Conservation (phyloP, 345 rosid species). For the Lepidium africanum region DNA sequence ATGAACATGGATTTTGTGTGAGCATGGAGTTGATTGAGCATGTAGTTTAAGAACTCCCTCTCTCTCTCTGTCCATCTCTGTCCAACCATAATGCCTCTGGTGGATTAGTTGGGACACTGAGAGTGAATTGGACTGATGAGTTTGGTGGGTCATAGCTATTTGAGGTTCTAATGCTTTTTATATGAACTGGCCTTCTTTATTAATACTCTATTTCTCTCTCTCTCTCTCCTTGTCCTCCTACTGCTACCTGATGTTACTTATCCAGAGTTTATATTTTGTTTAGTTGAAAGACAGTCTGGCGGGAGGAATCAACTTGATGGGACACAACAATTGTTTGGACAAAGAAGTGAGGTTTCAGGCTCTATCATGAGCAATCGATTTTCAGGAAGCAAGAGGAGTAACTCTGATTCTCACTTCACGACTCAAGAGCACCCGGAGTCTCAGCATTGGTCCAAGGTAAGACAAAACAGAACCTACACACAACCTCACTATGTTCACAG, state of each 20-base stretch:
- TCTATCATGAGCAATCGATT: constrained; percentile 54
- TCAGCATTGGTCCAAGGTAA: constrained; percentile 76
- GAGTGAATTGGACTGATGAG: constrained; percentile 22
- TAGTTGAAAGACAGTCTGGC: constrained; percentile 51
- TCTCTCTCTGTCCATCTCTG: not conserved
- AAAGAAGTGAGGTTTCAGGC: constrained; percentile 62
- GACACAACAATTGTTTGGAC: constrained; percentile 74
- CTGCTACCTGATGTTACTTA: constrained; percentile 4
- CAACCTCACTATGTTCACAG: not conserved
- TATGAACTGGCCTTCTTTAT: constrained; percentile 9
- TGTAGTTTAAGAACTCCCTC: not conserved
- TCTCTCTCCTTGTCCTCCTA: not conserved
- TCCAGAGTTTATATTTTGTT: not conserved
- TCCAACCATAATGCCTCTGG: constrained; percentile 20
- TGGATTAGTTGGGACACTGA: constrained; percentile 19
- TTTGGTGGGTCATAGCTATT: constrained; percentile 23
- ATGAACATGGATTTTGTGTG: constrained; percentile 14
- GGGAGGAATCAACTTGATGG: constrained; percentile 70
- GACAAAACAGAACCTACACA: not conserved
- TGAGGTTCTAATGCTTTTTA: constrained; percentile 7
- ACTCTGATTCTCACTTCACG: constrained; percentile 59
- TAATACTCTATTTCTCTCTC: not conserved
- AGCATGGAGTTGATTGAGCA: constrained; percentile 19
- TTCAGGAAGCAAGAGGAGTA: constrained; percentile 67
- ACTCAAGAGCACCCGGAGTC: constrained; percentile 65